Evolutionary conservation across 2,329 filamentous ascomycete genomes (phyloP).

Genomic region (Aspergillus candidus): DNA sequence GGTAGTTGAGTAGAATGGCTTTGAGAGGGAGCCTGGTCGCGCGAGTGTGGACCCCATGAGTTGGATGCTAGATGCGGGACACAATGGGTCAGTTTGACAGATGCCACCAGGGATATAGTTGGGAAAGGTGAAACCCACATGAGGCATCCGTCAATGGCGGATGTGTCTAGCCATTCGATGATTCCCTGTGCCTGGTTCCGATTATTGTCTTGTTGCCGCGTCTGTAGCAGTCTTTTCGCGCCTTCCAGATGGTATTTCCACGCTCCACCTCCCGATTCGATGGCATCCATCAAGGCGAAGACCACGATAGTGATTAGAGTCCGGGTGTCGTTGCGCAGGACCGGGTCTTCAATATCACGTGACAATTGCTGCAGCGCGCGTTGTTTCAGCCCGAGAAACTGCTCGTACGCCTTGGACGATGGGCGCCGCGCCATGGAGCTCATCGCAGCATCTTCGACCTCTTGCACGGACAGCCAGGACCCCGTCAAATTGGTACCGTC

Average conservation of each 20-base stretch:
- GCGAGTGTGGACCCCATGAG: conserved; percentile 40
- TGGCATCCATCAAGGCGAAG: conserved; percentile 46
- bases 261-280: conserved; percentile 46
- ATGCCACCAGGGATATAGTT: background rate
- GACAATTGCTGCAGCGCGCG: conserved; percentile 41
- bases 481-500: conserved; percentile 12
- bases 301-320: conserved; percentile 43
- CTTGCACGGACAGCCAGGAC: conserved; percentile 18
- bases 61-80: conserved; percentile 25
- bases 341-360: conserved; percentile 24
- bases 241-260: conserved; percentile 50
- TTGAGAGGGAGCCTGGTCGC: conserved; percentile 33
- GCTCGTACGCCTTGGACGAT: conserved; percentile 33
- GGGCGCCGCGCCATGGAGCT: conserved; percentile 27
- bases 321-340: conserved; percentile 36
- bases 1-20: conserved; percentile 31
- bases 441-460: conserved; percentile 24
- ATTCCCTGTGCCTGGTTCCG: conserved; percentile 16
- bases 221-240: conserved; percentile 43
- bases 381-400: conserved; percentile 45
- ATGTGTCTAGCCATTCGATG: conserved; percentile 30
- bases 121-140: conserved; percentile 21
- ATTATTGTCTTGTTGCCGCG: conserved; percentile 23
- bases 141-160: conserved; percentile 34
- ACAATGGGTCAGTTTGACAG: conserved; percentile 1